Evolutionary conservation across 768 basidiomycete genomes (phyloP).

Genomic region (Pulveroboletus ravenelii): DNA sequence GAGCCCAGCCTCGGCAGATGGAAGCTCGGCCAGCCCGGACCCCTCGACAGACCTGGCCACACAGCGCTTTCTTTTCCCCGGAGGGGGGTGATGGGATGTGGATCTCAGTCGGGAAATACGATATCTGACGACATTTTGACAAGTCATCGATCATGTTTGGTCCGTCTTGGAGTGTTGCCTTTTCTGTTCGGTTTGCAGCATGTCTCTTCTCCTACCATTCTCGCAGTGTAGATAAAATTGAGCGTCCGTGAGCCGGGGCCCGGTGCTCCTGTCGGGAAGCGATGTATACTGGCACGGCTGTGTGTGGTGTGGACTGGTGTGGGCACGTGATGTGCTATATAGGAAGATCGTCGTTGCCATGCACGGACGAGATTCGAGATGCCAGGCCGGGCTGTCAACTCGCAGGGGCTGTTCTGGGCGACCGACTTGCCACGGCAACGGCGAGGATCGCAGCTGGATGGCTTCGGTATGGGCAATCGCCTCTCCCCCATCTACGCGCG

Average conservation of each 20-base stretch:
- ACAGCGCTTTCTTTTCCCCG: conserved; percentile 18
- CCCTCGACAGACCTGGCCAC: conserved; percentile 12
- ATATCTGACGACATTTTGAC: not conserved
- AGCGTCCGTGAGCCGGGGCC: too few species aligned
- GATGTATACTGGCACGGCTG: too few species aligned
- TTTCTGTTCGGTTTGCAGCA: too few species aligned
- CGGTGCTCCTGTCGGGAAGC: too few species aligned
- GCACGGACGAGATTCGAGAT: not conserved
- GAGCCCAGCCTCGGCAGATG: conserved; percentile 22
- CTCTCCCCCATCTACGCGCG: too few species aligned
- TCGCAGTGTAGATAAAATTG: too few species aligned
- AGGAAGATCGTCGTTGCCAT: conserved; percentile 15
- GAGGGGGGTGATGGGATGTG: not conserved
- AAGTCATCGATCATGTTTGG: not conserved
- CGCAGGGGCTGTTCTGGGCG: too few species aligned
- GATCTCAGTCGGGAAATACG: not conserved
- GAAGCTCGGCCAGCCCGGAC: conserved; percentile 17
- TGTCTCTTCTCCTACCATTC: too few species aligned
- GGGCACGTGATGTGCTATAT: not conserved
- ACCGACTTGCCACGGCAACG: conserved; percentile 4
- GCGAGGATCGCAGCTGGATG: conserved; percentile 9
- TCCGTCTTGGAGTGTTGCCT: too few species aligned
- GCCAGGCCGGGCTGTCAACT: too few species aligned
- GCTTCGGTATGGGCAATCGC: not conserved
- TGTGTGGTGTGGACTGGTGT: too few species aligned